Percentiles rank a stretch among this genome's conserved stretches.
These are phyloP conservation scores for Didymella arachidicola DNA, from an alignment of 2,329 filamentous ascomycete genomes.

Conservation along the genomic window DNA sequence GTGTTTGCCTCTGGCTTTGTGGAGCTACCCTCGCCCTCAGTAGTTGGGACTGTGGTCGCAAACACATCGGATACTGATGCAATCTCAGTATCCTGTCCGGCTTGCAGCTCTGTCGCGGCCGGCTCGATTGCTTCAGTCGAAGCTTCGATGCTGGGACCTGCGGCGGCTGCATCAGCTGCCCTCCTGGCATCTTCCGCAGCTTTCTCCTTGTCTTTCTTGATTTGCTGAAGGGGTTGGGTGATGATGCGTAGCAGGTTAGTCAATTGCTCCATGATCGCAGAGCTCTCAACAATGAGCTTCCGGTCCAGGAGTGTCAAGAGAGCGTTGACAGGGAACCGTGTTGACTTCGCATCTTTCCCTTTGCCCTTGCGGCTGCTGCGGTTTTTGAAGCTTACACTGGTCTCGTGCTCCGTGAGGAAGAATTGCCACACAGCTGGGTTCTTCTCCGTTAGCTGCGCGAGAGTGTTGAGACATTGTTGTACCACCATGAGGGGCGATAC, in stretches of 20 bases:
- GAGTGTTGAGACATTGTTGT: slow-evolving; percentile 87
- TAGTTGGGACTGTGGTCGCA: slow-evolving; percentile 6
- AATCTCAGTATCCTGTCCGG: slow-evolving; percentile 46
- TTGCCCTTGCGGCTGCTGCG: slow-evolving; percentile 85
- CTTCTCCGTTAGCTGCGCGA: slow-evolving; percentile 82
- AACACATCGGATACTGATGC: slow-evolving; percentile 50
- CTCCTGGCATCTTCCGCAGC: slow-evolving; percentile 58
- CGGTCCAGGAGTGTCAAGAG: slow-evolving; percentile 87
- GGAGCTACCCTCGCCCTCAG: slow-evolving; percentile 31
- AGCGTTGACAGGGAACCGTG: slow-evolving; percentile 91
- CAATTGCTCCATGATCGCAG: slow-evolving; percentile 93
- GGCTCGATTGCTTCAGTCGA: slow-evolving; percentile 28
- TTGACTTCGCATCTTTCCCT: slow-evolving; percentile 80
- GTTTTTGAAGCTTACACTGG: slow-evolving; percentile 77
- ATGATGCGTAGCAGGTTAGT: slow-evolving; percentile 87
- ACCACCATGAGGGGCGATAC: slow-evolving; percentile 94
- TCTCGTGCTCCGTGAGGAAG: slow-evolving; percentile 94
- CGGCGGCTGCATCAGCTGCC: slow-evolving; percentile 21
- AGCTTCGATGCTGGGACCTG: slow-evolving; percentile 29
- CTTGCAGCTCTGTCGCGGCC: slow-evolving; percentile 12
- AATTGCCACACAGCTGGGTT: slow-evolving; percentile 89
- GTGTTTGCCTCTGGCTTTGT: slow-evolving; percentile 42
- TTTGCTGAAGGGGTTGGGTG: slow-evolving; percentile 83
- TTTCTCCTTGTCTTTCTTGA: slow-evolving; percentile 82
- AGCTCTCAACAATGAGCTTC: slow-evolving; percentile 95